Conservation (phyloP, 1,284 basidiomycete genomes). For the Microbotryomycetes sp. region DNA sequence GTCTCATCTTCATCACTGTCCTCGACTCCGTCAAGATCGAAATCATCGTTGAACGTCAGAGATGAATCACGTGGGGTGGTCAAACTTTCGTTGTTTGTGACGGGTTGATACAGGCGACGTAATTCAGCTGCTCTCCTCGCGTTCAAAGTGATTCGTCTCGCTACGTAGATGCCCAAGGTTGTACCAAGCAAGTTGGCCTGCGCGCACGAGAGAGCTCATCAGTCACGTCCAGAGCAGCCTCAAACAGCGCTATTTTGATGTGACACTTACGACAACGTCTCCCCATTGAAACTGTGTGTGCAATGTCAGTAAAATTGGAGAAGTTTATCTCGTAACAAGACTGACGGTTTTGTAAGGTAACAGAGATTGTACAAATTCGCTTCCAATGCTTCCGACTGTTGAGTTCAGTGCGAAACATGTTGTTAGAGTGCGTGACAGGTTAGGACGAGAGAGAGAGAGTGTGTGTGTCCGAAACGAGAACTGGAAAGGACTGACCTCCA, state of each 20-base stretch:
- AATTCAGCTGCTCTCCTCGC: constrained; percentile 38
- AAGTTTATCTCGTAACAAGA: constrained; percentile 3
- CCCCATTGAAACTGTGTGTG: constrained; percentile 40
- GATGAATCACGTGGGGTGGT: neutral
- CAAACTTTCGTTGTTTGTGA: neutral
- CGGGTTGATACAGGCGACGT: constrained; percentile 42
- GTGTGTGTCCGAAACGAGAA: neutral
- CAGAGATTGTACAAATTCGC: constrained; percentile 42
- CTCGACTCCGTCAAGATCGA: neutral
- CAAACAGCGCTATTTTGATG: too few relatives aligned
- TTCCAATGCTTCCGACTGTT: constrained; percentile 39
- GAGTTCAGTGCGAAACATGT: neutral
- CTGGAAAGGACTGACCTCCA: constrained; percentile 40
- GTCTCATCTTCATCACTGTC: neutral
- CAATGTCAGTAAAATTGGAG: neutral
- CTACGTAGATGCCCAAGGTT: constrained; percentile 41
- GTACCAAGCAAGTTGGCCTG: constrained; percentile 44
- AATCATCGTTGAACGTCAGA: too few relatives aligned
- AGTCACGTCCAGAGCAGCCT: too few relatives aligned
- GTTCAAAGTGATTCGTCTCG: constrained; percentile 38
- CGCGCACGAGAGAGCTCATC: too few relatives aligned
- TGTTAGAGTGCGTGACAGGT: too few relatives aligned
- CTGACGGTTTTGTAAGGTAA: constrained; percentile 41
- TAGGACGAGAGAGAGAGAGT: neutral
- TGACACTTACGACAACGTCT: constrained; percentile 40